These are phyloP conservation scores for Immersiella caudata DNA, from an alignment of 495 filamentous ascomycete species.

Conservation along the genomic window DNA sequence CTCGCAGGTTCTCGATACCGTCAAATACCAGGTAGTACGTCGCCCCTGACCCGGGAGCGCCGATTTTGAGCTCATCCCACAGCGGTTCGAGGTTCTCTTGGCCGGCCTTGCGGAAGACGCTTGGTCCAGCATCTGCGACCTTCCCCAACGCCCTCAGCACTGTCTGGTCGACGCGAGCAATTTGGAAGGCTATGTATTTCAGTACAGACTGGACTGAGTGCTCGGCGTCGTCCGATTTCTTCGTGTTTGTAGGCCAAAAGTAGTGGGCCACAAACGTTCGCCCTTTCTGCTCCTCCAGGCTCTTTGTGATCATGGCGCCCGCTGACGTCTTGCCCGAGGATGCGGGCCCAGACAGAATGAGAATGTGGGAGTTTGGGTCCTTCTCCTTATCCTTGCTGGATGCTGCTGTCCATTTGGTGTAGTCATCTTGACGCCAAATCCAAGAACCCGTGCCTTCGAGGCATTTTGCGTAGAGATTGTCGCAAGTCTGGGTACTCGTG, in stretches of 20 bases:
- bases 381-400: slow-evolving; percentile 1
- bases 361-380: neutral
- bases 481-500: slow-evolving; percentile 41
- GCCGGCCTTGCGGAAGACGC: slow-evolving; percentile 4
- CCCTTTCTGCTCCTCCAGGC: slow-evolving; percentile 22
- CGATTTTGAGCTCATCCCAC: slow-evolving; percentile 24
- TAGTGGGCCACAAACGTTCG: slow-evolving; percentile 16
- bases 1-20: slow-evolving; percentile 20
- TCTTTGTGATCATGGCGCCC: slow-evolving; percentile 19
- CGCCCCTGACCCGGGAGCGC: neutral
- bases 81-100: slow-evolving; percentile 9
- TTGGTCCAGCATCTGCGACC: neutral
- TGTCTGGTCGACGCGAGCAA: slow-evolving; percentile 18
- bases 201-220: slow-evolving; percentile 19
- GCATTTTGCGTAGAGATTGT: slow-evolving; percentile 32
- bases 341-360: slow-evolving; percentile 18
- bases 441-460: slow-evolving; percentile 19
- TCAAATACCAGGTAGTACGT: slow-evolving; percentile 26
- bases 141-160: slow-evolving; percentile 1
- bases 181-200: slow-evolving; percentile 28
- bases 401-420: neutral
- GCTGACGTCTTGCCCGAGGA: slow-evolving; percentile 23
- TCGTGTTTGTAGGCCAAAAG: slow-evolving; percentile 20
- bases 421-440: slow-evolving; percentile 17
- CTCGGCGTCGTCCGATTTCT: slow-evolving; percentile 18